Evolutionary conservation across 2,329 filamentous ascomycete species (phyloP), one percentile per base, ranked within the genome.

Genomic region (Scytalidium sp.): DNA sequence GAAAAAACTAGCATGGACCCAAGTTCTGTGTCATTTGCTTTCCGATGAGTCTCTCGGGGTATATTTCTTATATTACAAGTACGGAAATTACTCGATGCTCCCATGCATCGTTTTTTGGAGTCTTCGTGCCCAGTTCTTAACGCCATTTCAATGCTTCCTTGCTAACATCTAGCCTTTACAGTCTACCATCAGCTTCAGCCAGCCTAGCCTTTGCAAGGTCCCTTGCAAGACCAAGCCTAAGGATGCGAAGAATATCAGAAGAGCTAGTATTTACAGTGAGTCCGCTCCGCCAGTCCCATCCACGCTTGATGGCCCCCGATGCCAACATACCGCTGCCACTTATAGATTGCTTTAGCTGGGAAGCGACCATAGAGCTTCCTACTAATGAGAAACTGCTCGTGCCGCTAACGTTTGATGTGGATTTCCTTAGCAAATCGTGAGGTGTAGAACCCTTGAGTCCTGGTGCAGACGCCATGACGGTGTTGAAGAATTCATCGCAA

Each of bases 401-500:
- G 13, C 78, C 80, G 2, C 79, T 82, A 4, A 71, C 68, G 39
- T 57, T 67, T 72, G 57, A 75, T 75, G 60, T 80, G 70, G 56
- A 79, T 78, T 86, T 87, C 64, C 81, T 81, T 52, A 94, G 76
- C 53, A 90, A 71, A 51, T 85, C 83, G 3, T 79, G 78, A 1
- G 86, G 85, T 15, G 81, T 81, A 0, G 84, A 80, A 1, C 80
- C 80, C 66, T 77, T 81, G 48, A 75, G 69, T 47, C 81, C 84
- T 43, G 84, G 81, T 15, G 80, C 83, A 5, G 88, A 86, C n/a
- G 83, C 75, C 19, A 96, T 72, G 5, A 91, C 87, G 1, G 90
- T 81, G 53, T 81, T 74, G 63, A 96, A 83, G 63, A 91, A 93
- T 60, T 90, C 87, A 56, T 90, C 85, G 63, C 87, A 90, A 20